Percentiles rank a stretch among this genome's conserved stretches.
These are phyloP conservation scores for Phytophthora fragariaefolia DNA, from an alignment of 352 stramenopile species.

Conservation along the genomic window DNA sequence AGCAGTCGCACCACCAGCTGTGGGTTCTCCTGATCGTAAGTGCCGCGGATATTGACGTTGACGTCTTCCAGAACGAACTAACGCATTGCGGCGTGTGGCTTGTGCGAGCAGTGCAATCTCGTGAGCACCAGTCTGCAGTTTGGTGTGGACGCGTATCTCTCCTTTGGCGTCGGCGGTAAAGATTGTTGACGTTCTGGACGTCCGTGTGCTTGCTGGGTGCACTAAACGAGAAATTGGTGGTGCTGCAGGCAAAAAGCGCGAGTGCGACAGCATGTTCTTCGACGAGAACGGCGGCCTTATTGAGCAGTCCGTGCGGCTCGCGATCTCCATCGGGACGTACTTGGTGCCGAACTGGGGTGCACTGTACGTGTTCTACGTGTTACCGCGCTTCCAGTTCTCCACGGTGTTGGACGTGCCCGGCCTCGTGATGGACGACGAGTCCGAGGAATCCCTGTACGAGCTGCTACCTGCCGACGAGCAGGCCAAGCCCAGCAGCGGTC, in stretches of 20 bases:
- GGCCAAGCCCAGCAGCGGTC: slow-evolving; percentile 13
- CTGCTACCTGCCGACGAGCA: slow-evolving; percentile 28
- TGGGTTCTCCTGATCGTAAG: slow-evolving; percentile 73
- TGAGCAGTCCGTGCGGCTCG: slow-evolving; percentile 62
- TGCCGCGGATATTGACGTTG: too few species aligned
- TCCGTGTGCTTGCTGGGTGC: background rate
- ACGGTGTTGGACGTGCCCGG: slow-evolving; percentile 65
- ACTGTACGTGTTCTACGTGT: slow-evolving; percentile 77
- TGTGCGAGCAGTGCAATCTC: slow-evolving; percentile 59
- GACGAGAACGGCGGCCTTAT: slow-evolving; percentile 59
- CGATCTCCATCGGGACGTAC: slow-evolving; percentile 60
- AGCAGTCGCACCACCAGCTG: slow-evolving; percentile 74
- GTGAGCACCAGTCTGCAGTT: slow-evolving; percentile 68
- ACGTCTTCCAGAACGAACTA: too few species aligned
- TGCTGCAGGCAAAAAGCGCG: slow-evolving; percentile 33
- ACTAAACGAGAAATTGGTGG: background rate
- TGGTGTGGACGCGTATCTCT: slow-evolving; percentile 67
- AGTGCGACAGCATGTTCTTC: slow-evolving; percentile 79
- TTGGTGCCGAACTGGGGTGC: slow-evolving; percentile 70
- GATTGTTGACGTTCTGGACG: background rate
- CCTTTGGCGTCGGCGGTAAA: slow-evolving; percentile 54
- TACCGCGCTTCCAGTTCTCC: slow-evolving; percentile 70
- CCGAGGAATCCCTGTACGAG: slow-evolving; percentile 22
- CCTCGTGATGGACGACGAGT: slow-evolving; percentile 33
- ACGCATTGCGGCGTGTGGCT: too few species aligned